phyloP scores from a whole-genome alignment of 345 rosid genomes.

The Gossypium herbaceum region DNA sequence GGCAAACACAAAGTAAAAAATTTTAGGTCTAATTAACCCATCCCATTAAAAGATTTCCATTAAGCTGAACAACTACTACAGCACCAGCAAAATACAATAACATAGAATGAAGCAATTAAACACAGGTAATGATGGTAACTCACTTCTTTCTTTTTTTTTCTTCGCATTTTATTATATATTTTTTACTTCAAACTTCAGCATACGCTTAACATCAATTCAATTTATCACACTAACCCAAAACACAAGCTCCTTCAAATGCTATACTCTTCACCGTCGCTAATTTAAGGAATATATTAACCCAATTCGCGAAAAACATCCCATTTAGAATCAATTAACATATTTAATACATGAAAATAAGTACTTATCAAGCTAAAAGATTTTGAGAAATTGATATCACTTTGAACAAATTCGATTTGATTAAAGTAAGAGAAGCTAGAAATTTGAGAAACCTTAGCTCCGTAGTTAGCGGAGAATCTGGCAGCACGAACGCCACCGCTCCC shows the following conservation, averaged over 20 bases:
- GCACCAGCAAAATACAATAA: not conserved
- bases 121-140: not conserved
- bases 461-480: conserved; percentile 77
- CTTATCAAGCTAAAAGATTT: not conserved
- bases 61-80: not conserved
- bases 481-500: conserved; percentile 99
- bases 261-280: not conserved
- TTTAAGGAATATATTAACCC: too few relatives aligned
- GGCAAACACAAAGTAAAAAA: not conserved
- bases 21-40: not conserved
- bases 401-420: not conserved
- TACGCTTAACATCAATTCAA: not conserved
- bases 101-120: not conserved
- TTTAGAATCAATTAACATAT: too few relatives aligned
- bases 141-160: not conserved
- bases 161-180: not conserved
- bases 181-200: not conserved
- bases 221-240: not conserved
- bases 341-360: too few relatives aligned
- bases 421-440: not conserved
- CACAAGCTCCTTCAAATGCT: not conserved
- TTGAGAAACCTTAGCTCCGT: conserved; percentile 74
- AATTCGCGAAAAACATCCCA: too few relatives aligned
- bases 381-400: not conserved
- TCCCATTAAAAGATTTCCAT: not conserved